These are phyloP conservation scores for Leccinum subfulvum DNA, from an alignment of 1,284 basidiomycete species.

Conservation along the genomic window DNA sequence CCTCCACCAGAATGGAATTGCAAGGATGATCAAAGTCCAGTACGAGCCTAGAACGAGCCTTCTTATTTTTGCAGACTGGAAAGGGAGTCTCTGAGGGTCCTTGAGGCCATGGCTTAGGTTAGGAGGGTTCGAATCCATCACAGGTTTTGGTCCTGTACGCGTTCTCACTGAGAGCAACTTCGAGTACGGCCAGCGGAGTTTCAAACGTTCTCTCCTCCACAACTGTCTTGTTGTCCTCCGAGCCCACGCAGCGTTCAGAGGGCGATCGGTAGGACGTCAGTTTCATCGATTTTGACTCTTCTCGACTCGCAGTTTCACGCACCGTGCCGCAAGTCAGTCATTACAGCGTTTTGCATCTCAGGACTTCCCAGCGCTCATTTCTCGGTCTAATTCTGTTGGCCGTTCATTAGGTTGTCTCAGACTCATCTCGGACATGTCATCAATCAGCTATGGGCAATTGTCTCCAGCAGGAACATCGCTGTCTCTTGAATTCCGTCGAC, in stretches of 20 bases:
- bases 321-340: constrained; percentile 6
- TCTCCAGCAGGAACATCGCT: constrained; percentile 28
- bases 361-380: constrained; percentile 9
- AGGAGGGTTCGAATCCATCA: constrained; percentile 23
- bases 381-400: constrained; percentile 9
- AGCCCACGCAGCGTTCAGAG: constrained; percentile 13
- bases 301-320: constrained; percentile 10
- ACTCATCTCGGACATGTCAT: constrained; percentile 25
- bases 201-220: constrained; percentile 28
- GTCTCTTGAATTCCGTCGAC: constrained; percentile 31
- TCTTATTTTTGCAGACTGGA: constrained; percentile 48
- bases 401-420: constrained; percentile 8
- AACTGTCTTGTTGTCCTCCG: constrained; percentile 16
- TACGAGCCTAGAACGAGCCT: constrained; percentile 69
- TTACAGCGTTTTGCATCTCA: constrained; percentile 5
- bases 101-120: constrained; percentile 34
- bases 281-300: neutral
- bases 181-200: constrained; percentile 29
- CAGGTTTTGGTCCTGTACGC: constrained; percentile 14
- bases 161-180: constrained; percentile 7
- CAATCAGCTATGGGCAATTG: constrained; percentile 27
- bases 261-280: constrained; percentile 9
- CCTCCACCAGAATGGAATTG: constrained; percentile 85
- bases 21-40: constrained; percentile 70
- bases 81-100: constrained; percentile 52